Percentiles rank a stretch among this genome's conserved stretches.
phyloP scores from a whole-genome alignment of 2,329 filamentous ascomycete genomes.

The Ceratocystis destructans region DNA sequence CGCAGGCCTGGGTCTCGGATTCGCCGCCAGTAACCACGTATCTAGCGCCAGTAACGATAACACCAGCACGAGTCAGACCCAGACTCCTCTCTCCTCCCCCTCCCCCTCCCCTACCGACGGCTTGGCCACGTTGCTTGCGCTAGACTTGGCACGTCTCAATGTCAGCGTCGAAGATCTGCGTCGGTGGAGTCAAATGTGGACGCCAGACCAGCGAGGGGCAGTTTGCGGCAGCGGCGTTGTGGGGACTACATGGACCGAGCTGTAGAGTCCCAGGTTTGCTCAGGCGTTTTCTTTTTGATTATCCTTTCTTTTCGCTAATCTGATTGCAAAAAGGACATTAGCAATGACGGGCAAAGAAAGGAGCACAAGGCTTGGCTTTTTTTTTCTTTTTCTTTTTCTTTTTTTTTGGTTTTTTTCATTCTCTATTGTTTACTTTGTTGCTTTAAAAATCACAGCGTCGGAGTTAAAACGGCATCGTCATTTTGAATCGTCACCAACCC shows the following conservation, averaged over 20 bases:
- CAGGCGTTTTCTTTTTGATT: neutral
- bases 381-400: neutral
- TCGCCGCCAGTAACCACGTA: constrained; percentile 21
- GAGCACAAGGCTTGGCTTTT: neutral
- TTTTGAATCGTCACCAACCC: neutral
- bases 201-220: constrained; percentile 20
- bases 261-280: neutral
- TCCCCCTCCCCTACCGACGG: constrained; percentile 25
- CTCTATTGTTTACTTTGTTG: neutral
- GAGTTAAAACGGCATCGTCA: neutral
- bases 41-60: constrained; percentile 24
- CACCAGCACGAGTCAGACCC: no score
- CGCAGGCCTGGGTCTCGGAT: no score
- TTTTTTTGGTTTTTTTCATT: neutral
- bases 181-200: constrained; percentile 22
- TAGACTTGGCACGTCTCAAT: constrained; percentile 39
- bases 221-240: constrained; percentile 19
- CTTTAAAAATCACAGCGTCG: neutral
- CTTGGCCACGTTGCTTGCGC: constrained; percentile 30
- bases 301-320: neutral
- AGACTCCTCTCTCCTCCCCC: constrained; percentile 12
- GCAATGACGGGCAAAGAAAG: neutral
- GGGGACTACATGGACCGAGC: constrained; percentile 10
- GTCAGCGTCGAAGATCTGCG: constrained; percentile 40
- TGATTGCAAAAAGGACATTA: neutral